phyloP scores from a whole-genome alignment of 352 stramenopile species.

The Saprolegnia diclina region DNA sequence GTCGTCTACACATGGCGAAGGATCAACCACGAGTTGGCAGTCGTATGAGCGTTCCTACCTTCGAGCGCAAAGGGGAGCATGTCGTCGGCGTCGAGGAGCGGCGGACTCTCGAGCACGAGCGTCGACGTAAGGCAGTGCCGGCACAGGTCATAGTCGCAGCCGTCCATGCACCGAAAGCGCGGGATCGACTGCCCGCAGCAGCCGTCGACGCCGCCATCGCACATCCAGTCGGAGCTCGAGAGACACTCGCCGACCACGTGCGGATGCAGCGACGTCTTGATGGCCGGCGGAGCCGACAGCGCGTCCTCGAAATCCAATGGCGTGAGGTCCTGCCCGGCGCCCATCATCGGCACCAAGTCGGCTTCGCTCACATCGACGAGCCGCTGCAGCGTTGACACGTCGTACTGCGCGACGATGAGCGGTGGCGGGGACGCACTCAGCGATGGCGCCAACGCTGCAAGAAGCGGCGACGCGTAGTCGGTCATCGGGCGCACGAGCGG shows the following conservation, averaged over 20 bases:
- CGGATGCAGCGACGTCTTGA: constrained; percentile 46
- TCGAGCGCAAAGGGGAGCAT: constrained; percentile 18
- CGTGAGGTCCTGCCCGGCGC: constrained; percentile 29
- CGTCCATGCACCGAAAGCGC: constrained; percentile 54
- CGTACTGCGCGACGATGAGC: constrained; percentile 52
- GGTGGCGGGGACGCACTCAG: background rate
- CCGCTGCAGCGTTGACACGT: constrained; percentile 41
- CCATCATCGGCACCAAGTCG: constrained; percentile 52
- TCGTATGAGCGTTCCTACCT: constrained; percentile 13
- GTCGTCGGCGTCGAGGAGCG: background rate
- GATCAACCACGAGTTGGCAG: background rate
- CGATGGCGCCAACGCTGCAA: constrained; percentile 33
- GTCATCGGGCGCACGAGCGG: constrained; percentile 33
- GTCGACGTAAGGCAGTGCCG: constrained; percentile 48
- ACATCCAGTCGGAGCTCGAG: constrained; percentile 66
- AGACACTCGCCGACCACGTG: constrained; percentile 45
- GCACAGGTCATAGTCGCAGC: constrained; percentile 76
- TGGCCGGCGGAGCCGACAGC: constrained; percentile 9
- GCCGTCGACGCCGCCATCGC: constrained; percentile 46
- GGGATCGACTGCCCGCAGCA: constrained; percentile 52
- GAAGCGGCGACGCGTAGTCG: constrained; percentile 32
- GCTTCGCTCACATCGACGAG: constrained; percentile 48
- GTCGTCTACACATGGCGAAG: constrained; percentile 13
- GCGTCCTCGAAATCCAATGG: constrained; percentile 24
- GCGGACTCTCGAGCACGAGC: constrained; percentile 17